phyloP scores from a whole-genome alignment of 768 basidiomycete genomes.

The Hypholoma sublateritium region DNA sequence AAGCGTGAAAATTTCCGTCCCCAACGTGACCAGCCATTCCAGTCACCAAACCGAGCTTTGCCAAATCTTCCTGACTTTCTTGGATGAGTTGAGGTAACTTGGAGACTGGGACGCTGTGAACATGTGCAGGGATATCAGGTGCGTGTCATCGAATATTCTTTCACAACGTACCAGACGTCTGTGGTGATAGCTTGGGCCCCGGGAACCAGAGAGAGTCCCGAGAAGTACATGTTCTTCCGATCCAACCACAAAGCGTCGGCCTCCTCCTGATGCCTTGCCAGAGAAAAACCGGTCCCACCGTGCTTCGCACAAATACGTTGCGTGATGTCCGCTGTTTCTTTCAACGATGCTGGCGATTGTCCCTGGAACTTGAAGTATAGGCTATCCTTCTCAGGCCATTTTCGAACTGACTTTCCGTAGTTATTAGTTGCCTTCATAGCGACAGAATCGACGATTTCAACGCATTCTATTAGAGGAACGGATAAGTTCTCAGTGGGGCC shows the following conservation, averaged over 20 bases:
- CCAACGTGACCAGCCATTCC: slow-evolving; percentile 78
- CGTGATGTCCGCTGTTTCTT: slow-evolving; percentile 58
- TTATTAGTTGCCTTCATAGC: slow-evolving; percentile 64
- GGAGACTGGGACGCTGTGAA: slow-evolving; percentile 58
- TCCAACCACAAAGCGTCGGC: slow-evolving; percentile 75
- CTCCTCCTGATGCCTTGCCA: slow-evolving; percentile 64
- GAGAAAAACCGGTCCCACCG: slow-evolving; percentile 65
- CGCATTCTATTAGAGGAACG: slow-evolving; percentile 55
- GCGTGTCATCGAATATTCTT: not conserved
- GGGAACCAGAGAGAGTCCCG: slow-evolving; percentile 54
- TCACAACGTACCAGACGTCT: slow-evolving; percentile 62
- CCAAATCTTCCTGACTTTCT: slow-evolving; percentile 73
- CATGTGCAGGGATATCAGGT: not conserved
- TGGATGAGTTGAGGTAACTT: slow-evolving; percentile 61
- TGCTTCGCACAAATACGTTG: slow-evolving; percentile 59
- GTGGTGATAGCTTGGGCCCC: slow-evolving; percentile 66
- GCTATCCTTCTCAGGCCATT: slow-evolving; percentile 65
- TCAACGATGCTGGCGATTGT: slow-evolving; percentile 51
- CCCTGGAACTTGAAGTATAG: slow-evolving; percentile 89
- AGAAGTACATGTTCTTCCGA: slow-evolving; percentile 63
- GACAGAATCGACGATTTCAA: slow-evolving; percentile 74
- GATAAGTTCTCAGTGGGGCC: not conserved
- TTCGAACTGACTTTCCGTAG: slow-evolving; percentile 47
- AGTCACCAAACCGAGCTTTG: slow-evolving; percentile 51
- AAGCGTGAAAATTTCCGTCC: slow-evolving; percentile 56